Conservation (phyloP, 306 rosid genomes). For the Betula pendula region DNA sequence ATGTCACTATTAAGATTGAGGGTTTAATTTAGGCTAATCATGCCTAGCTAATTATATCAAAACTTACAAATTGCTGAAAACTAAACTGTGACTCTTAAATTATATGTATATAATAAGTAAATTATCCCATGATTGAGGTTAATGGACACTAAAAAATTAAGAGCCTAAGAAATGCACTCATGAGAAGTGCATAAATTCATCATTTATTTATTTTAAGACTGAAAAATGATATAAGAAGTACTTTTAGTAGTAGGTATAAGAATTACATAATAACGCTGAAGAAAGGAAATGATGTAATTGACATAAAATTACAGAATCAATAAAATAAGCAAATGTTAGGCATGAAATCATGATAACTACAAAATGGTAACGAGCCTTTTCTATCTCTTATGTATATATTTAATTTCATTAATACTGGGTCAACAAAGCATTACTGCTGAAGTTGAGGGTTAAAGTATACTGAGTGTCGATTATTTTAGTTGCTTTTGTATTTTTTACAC, state of each 20-base stretch:
- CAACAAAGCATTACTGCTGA: not conserved
- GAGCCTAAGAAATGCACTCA: not conserved
- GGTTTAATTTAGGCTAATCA: not conserved
- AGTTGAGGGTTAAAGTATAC: not conserved
- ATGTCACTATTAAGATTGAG: not conserved
- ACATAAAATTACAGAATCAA: not conserved
- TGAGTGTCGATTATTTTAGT: too few species aligned
- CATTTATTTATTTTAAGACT: constrained; percentile 6
- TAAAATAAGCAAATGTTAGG: not conserved
- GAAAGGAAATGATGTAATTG: not conserved
- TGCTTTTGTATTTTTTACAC: too few species aligned
- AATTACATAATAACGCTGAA: not conserved
- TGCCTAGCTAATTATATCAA: not conserved
- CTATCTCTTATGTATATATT: not conserved
- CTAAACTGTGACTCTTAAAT: not conserved
- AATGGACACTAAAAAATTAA: not conserved
- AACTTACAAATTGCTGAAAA: not conserved
- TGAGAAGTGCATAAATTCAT: constrained; percentile 6
- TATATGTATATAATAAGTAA: not conserved
- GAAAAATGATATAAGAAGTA: too few species aligned
- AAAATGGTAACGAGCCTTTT: not conserved
- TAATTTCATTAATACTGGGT: not conserved
- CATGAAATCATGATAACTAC: not conserved
- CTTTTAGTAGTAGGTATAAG: too few species aligned
- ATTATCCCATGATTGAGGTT: not conserved